phyloP scores from a whole-genome alignment of 805 yeast species.

The Yarrowia porcina region DNA sequence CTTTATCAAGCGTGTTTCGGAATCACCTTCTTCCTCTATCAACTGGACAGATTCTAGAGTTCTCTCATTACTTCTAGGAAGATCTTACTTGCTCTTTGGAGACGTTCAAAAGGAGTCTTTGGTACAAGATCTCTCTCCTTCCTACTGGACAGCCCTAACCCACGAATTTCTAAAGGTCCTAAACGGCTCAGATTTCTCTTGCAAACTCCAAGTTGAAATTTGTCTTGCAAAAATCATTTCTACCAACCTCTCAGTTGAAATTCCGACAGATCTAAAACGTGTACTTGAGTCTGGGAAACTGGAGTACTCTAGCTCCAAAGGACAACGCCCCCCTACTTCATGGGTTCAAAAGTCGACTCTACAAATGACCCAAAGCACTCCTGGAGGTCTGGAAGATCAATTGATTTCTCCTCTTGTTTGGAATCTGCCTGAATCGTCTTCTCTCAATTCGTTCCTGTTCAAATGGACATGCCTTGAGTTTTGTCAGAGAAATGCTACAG shows the following conservation, averaged over 20 bases:
- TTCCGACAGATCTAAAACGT: background rate
- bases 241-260: background rate
- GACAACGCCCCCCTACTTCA: background rate
- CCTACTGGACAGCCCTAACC: background rate
- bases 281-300: background rate
- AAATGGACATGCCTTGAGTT: conserved; percentile 4
- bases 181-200: background rate
- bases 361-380: too few species aligned
- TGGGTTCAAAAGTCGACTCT: background rate
- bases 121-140: too few species aligned
- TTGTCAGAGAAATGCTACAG: background rate
- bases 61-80: background rate
- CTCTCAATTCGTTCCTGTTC: background rate
- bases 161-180: background rate
- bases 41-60: background rate
- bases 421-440: background rate
- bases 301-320: background rate
- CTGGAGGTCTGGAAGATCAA: background rate
- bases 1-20: background rate
- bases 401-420: background rate
- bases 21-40: background rate
- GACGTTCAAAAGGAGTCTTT: too few species aligned
- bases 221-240: background rate
- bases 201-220: background rate
- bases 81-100: background rate